Evolutionary conservation across 192 early-diverging fungal species (phyloP).

Genomic region (Rhizophlyctis rosea): DNA sequence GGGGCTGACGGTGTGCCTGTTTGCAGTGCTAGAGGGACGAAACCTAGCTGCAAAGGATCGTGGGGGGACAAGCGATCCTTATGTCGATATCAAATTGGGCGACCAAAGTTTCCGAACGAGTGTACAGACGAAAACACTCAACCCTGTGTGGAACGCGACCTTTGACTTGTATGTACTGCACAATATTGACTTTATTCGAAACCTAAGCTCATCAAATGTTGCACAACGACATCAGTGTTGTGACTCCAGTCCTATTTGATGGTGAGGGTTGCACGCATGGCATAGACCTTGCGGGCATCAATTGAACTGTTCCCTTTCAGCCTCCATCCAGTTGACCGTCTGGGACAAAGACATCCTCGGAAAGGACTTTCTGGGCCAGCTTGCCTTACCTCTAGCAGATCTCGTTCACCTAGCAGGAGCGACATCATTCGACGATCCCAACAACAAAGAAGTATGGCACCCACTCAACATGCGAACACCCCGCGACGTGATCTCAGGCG

Average conservation of each 20-base stretch:
- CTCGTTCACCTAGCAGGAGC: conserved; percentile 40
- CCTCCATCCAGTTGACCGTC: conserved; percentile 40
- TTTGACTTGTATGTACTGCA: conserved; percentile 46
- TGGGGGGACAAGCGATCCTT: conserved; percentile 53
- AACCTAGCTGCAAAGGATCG: conserved; percentile 46
- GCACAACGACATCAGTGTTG: conserved; percentile 20
- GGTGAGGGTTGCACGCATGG: background rate
- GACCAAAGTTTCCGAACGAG: conserved; percentile 55
- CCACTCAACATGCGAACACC: conserved; percentile 32
- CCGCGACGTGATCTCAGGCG: conserved; percentile 27
- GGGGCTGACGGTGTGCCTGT: too few species aligned
- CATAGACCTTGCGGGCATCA: background rate
- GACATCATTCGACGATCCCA: conserved; percentile 44
- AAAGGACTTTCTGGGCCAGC: conserved; percentile 64
- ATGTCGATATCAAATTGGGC: conserved; percentile 54
- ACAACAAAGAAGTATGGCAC: conserved; percentile 46
- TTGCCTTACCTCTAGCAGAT: conserved; percentile 56
- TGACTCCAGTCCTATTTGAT: conserved; percentile 36
- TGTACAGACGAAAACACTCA: conserved; percentile 58
- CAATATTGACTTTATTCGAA: background rate
- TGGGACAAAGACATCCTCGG: conserved; percentile 71
- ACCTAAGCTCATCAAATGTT: background rate
- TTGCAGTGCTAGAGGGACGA: conserved; percentile 18
- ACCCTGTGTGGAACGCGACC: conserved; percentile 62
- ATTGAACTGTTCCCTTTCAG: conserved; percentile 10